Base-by-base conservation (phyloP, 345 rosid species). In the Garcia nutans region DNA sequence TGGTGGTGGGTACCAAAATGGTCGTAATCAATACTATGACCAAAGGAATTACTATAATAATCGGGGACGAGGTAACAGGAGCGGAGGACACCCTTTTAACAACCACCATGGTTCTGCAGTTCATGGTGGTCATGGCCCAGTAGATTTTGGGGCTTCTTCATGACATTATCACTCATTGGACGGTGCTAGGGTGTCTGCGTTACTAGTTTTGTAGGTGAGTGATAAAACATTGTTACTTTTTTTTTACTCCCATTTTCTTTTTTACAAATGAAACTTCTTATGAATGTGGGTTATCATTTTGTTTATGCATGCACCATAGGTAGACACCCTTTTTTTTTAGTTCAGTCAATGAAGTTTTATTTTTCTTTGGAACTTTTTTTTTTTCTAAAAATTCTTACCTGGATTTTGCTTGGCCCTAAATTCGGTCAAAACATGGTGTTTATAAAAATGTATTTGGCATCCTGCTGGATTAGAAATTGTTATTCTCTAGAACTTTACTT, bases 1-100 rank as follows among this genome's bases (percentile, higher is more conserved):
- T 65, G 89, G 87, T 47, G 90, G 88, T 47, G 76, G 86, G 68
- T 85, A 90, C 82, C 88, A 87, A 79, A 92, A 91, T 84, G 98
- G 93, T 65, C 88, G 93, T 7, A 68, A 69, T 76, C 87, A 86
- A 49, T 84, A 85, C 70, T 82, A 90, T 67, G 97, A 93, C 33
- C 90, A 82, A 1, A 93, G 95, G 78, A 88, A 81, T 89, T 83
- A 90, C 82, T 64, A 90, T 77, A 88, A 84, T 86, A 88, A 81
- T 80, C 79, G 90, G 55, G 91, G 93, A 76, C 84, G 91, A 74
- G 88, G 93, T 6, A 80, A 85, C 56, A 77, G 91, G 59, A 86
- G 92, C 15, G 88, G 93, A 68, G 89, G 89, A 12, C 80, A 85
- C 19, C 42, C 82, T 56, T 82, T n/a, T n/a, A n/a, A 84, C 67